Base-by-base conservation (phyloP, 2,329 filamentous ascomycete genomes). In the Pleurostoma richardsiae region DNA sequence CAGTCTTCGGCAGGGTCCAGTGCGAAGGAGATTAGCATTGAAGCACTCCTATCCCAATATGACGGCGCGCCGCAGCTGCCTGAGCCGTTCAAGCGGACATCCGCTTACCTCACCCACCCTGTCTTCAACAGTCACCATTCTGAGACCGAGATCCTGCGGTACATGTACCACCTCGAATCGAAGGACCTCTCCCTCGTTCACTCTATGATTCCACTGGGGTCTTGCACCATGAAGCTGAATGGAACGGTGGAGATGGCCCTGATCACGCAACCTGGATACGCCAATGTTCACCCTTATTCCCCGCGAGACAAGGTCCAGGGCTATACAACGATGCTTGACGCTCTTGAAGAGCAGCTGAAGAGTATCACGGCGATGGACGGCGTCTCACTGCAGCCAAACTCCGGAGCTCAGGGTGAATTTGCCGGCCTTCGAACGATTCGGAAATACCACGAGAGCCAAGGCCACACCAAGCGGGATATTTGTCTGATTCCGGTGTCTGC, bases 161-260 rank as follows among this genome's bases (percentile, higher is more conserved):
- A 97, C 70, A 96, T 97, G 58, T 79, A 92, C 62, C 89, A 96
- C 63, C 76, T 97, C 4, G 87, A 95, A 64, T 95, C 90, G 43
- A 96, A 95, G 73, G 92, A 97, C 63, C 73, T 97, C 10, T 96
- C 92, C 2, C 77, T 96, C 4, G 88, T 91, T 3, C 92, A 97
- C 70, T 96, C 91, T 11, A 97, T 97, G 92, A 97, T 97, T 51
- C 90, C 92, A 3, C 80, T 97, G 1, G 92, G 92, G 26, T 96
- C 92, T 1, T 97, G 92, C 74, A 97, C 92, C 10, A 97, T 97
- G 92, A 97, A 97, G 76, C 82, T 96, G 45, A 96, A 96, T 65
- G 88, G 87, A 39, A 94, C 91, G 3, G 88, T 88, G 1, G 90
- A 96, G 71, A 96, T 97, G 92, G 79, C 88, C 11, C 86, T 91